Base-by-base conservation (phyloP, 2,329 filamentous ascomycete genomes). In the Alternaria dauci region DNA sequence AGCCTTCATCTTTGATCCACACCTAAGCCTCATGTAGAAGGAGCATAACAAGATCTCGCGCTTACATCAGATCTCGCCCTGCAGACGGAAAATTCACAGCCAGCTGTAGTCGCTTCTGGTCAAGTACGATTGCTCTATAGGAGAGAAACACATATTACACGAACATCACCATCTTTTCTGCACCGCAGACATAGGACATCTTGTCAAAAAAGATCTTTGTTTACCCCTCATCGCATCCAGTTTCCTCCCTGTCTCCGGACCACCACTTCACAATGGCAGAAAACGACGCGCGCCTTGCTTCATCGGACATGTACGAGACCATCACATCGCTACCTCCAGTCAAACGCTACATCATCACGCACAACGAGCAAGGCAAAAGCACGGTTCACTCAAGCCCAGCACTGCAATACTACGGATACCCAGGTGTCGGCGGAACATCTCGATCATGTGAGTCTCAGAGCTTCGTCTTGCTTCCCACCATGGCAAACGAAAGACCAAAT, bases 321-420 rank as follows among this genome's bases (percentile, higher is more conserved):
- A 63, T 66, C 4, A 51, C 61, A 3, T 8, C 32, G 2, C 51
- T 69, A 62, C 79, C 60, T 71, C 68, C 43, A 59, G 68, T 70
- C n/a, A 66, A 67, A 55, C 76, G 76, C 62, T 76, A 74, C 67
- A 76, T 81, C 51, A 73, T 72, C 28, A 72, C 71, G 18, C 77
- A 80, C 66, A 69, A 77, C 63, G 14, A 55, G 9, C 38, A 57
- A 1, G 78, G 78, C 14, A 73, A 78, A 65, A 80, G 81, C 18
- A 70, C 80, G 26, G 65, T 83, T 0, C 76, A 79, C 50, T 71
- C 73, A 25, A 65, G 67, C 8, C 69, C 67, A 12, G 26, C 59
- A 4, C 61, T 67, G 30, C 58, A 59, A 16, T 71, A 66, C 58
- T 55, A 58, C 36, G 58, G 46, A 16, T 48, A 48, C 30, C 46